Conservation (phyloP, 176 grass and related monocot species). For the Pharus latifolius region DNA sequence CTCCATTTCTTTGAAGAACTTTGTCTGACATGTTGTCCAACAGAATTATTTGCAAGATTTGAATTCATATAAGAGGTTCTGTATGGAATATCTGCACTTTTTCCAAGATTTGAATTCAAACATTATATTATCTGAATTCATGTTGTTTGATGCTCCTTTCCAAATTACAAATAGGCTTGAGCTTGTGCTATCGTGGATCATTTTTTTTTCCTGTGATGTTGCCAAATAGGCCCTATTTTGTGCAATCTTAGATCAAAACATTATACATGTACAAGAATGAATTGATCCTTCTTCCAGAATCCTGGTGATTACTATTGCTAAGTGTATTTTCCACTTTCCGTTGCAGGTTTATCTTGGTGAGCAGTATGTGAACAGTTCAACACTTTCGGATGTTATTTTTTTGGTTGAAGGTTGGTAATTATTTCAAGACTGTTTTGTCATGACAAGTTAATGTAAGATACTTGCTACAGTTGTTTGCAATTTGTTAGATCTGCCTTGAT, state of each 20-base stretch:
- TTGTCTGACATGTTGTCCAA: background rate
- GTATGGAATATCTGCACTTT: background rate
- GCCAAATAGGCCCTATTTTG: background rate
- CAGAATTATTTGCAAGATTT: background rate
- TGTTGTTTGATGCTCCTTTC: background rate
- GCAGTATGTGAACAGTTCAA: conserved; percentile 92
- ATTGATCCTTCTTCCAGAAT: background rate
- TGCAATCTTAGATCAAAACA: background rate
- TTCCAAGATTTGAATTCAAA: conserved; percentile 5
- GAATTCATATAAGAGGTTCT: background rate
- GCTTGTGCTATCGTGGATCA: background rate
- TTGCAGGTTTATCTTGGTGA: conserved; percentile 93
- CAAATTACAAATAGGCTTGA: background rate
- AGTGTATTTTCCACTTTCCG: background rate
- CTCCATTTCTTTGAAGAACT: background rate
- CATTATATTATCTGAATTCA: background rate
- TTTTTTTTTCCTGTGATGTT: background rate
- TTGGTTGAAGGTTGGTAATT: conserved; percentile 83
- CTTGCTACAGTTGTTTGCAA: background rate
- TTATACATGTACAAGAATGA: background rate
- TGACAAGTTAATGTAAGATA: background rate
- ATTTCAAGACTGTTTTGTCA: conserved; percentile 3
- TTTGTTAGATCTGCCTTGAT: background rate
- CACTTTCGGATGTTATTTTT: conserved; percentile 94
- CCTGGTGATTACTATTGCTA: background rate